Evolutionary conservation across 2,329 filamentous ascomycete species (phyloP).

Genomic region (Zelopaecilomyces penicillatus): DNA sequence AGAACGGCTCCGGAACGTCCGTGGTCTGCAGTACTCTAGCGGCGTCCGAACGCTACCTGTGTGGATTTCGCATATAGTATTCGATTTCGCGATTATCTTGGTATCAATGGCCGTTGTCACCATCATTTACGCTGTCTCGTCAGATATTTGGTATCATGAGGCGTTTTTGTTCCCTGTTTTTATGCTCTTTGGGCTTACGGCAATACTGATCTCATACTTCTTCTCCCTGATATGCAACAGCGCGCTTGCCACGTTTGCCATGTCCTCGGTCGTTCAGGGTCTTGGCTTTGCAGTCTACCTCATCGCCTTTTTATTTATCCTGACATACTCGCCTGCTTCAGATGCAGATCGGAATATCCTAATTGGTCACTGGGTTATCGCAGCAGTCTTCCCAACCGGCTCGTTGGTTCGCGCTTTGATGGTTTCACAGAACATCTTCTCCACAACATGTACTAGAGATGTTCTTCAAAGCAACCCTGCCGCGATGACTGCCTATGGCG

Average conservation of each 20-base stretch:
- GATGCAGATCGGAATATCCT: slow-evolving; percentile 58
- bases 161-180: slow-evolving; percentile 59
- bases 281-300: slow-evolving; percentile 15
- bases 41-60: slow-evolving; percentile 69
- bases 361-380: slow-evolving; percentile 64
- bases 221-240: slow-evolving; percentile 54
- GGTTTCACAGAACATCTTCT: slow-evolving; percentile 69
- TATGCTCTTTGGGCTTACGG: slow-evolving; percentile 66
- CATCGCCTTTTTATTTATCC: slow-evolving; percentile 52
- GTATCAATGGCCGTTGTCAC: slow-evolving; percentile 55
- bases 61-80: slow-evolving; percentile 69
- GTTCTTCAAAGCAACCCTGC: slow-evolving; percentile 52
- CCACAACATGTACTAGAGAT: slow-evolving; percentile 57
- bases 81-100: slow-evolving; percentile 64
- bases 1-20: slow-evolving; percentile 65
- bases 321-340: slow-evolving; percentile 64
- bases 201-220: slow-evolving; percentile 60
- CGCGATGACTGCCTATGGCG: slow-evolving; percentile 60
- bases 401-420: slow-evolving; percentile 62
- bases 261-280: slow-evolving; percentile 10
- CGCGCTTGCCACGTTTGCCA: slow-evolving; percentile 33
- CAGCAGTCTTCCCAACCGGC: slow-evolving; percentile 38
- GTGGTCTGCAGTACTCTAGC: slow-evolving; percentile 78
- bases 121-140: slow-evolving; percentile 55
- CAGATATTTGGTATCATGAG: slow-evolving; percentile 58